phyloP scores from a whole-genome alignment of 2,329 filamentous ascomycete genomes.

The Neonectria punicea region DNA sequence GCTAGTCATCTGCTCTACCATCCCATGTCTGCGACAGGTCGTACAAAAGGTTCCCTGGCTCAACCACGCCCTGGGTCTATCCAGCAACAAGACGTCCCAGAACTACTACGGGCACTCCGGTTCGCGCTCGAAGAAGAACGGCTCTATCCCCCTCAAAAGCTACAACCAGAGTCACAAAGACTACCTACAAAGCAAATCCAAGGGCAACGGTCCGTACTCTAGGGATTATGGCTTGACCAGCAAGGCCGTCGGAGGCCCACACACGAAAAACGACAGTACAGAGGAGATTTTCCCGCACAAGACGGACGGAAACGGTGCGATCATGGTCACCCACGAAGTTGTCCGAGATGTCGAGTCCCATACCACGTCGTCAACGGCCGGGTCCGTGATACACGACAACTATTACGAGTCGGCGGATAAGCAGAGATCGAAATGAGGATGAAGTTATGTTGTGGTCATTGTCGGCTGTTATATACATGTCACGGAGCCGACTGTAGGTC shows the following conservation, averaged over 20 bases:
- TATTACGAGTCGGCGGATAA: constrained; percentile 13
- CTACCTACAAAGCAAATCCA: constrained; percentile 26
- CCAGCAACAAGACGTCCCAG: constrained; percentile 30
- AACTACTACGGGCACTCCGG: constrained; percentile 21
- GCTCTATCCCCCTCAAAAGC: constrained; percentile 31
- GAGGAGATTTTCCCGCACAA: constrained; percentile 38
- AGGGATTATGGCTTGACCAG: constrained; percentile 31
- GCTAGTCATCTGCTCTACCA: constrained; percentile 48
- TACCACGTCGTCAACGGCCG: constrained; percentile 18
- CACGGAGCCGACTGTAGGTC: neutral
- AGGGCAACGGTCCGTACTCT: constrained; percentile 6
- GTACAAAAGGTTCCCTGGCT: constrained; percentile 44
- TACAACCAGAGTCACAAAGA: constrained; percentile 26
- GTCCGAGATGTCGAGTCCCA: constrained; percentile 29
- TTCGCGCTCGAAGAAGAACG: constrained; percentile 21
- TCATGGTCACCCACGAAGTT: constrained; percentile 34
- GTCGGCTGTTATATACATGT: constrained; percentile 1
- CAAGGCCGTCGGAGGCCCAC: constrained; percentile 27
- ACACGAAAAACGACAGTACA: constrained; percentile 34
- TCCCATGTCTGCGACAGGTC: constrained; percentile 46
- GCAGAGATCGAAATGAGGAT: neutral
- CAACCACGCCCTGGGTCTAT: constrained; percentile 44
- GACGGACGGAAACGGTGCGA: constrained; percentile 32
- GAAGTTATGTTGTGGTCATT: neutral
- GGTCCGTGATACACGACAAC: constrained; percentile 20